Base-by-base conservation (phyloP, 176 grass and related monocot species). In the Hsuehochloa calcarea region DNA sequence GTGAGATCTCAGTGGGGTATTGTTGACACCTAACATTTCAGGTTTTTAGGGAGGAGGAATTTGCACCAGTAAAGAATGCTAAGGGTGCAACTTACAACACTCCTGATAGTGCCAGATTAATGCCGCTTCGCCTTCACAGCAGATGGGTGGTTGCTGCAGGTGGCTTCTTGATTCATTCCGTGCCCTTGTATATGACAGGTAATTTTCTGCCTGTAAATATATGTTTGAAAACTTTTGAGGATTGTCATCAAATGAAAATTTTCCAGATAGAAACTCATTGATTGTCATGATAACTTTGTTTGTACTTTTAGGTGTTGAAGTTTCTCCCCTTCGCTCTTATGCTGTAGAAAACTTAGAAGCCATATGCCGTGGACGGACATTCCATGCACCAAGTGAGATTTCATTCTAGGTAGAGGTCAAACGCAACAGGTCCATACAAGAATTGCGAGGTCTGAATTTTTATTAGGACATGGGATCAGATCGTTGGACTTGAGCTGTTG, bases 31-130 rank as follows among this genome's bases (percentile, higher is more conserved):
- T 89, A 34, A 56, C 43, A 22, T 77, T 68, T 34, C 85, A 97
- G 95, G 80, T 97, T 22, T 59, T 88, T 75, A 80, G 95, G 23
- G 95, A 97, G 72, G 95, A 97, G 87, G 95, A 97, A 93, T 97
- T 97, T 90, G 92, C 95, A 43, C 92, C 92, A 27, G 90, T 97
- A 35, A 94, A 97, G 89, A 97, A 94, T 93, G 95, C 95, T 77
- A 94, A 94, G 29, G 95, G 92, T 34, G 79, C 90, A 70, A 86
- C 78, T 70, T 87, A 97, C 56, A 92, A 94, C 85, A 97, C 92
- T 51, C 95, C 95, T 71, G 90, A 97, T 50, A 93, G 79, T 34
- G 90, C 92, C 58, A 86, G 71, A 54, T 85, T 93, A 69, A 94
- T 97, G 95, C 84, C 94, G 52, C 95, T 97, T 70, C 91, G 92